phyloP scores from a whole-genome alignment of 805 yeast genomes.

The Starmerella geochares region DNA sequence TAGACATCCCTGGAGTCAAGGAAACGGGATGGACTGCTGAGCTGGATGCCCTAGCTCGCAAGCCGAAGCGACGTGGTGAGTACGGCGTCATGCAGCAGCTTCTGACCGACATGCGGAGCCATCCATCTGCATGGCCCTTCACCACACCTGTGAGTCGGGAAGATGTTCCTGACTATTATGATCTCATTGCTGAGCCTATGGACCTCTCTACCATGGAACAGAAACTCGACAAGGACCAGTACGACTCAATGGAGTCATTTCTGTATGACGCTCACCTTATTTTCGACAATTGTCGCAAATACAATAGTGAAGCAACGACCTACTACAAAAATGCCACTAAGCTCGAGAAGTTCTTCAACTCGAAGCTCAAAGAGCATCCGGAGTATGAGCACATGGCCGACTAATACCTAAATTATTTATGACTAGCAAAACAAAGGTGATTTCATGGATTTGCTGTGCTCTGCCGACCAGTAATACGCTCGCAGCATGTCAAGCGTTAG shows the following conservation, averaged over 20 bases:
- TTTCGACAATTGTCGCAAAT: slow-evolving; percentile 82
- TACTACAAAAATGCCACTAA: slow-evolving; percentile 91
- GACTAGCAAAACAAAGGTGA: too few species aligned
- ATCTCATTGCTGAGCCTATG: slow-evolving; percentile 96
- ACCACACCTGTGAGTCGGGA: slow-evolving; percentile 83
- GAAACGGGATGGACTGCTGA: slow-evolving; percentile 98
- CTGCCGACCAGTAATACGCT: too few species aligned
- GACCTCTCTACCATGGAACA: slow-evolving; percentile 92
- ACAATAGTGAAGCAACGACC: slow-evolving; percentile 89
- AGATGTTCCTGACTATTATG: slow-evolving; percentile 94
- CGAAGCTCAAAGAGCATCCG: slow-evolving; percentile 78
- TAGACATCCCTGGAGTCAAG: slow-evolving; percentile 74
- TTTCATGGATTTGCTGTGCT: too few species aligned
- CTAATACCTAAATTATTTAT: slow-evolving; percentile 20
- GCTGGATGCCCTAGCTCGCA: slow-evolving; percentile 92
- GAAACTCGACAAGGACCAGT: slow-evolving; percentile 82
- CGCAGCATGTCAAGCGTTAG: too few species aligned
- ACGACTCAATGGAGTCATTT: slow-evolving; percentile 83
- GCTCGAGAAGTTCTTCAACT: slow-evolving; percentile 76
- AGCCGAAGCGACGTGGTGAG: slow-evolving; percentile 90
- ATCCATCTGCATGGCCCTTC: slow-evolving; percentile 98
- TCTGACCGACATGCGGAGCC: slow-evolving; percentile 78
- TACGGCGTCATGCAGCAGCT: slow-evolving; percentile 86
- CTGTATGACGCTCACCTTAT: slow-evolving; percentile 77
- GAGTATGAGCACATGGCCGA: slow-evolving; percentile 80